Conservation (phyloP, 352 stramenopile species). For the Aphanomyces invadans region DNA sequence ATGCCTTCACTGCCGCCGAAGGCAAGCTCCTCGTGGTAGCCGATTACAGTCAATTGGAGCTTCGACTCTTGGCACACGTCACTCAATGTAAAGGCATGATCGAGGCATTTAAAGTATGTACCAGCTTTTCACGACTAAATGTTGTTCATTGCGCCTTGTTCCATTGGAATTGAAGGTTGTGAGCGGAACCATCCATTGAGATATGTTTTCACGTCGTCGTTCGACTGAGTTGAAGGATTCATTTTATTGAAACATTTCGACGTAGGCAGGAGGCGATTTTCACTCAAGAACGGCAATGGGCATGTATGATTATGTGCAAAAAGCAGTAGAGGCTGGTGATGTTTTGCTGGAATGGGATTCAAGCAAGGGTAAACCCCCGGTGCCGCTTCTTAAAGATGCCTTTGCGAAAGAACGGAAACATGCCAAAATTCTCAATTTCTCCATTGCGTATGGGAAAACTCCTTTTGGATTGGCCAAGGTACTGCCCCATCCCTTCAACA, state of each 20-base stretch:
- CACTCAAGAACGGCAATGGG: slow-evolving; percentile 94
- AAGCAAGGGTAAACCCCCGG: slow-evolving; percentile 80
- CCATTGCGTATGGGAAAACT: slow-evolving; percentile 99
- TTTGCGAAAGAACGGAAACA: slow-evolving; percentile 96
- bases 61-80: slow-evolving; percentile 97
- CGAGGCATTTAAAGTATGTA: slow-evolving; percentile 85
- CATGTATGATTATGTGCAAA: slow-evolving; percentile 98
- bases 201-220: neutral
- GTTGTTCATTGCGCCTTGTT: too few species aligned
- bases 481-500: too few species aligned
- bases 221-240: neutral
- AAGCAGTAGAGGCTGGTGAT: slow-evolving; percentile 93
- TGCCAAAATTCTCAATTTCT: slow-evolving; percentile 99
- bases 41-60: slow-evolving; percentile 99
- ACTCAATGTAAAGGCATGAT: slow-evolving; percentile 99
- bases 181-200: too few species aligned
- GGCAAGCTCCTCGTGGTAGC: slow-evolving; percentile 98
- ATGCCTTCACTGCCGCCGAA: slow-evolving; percentile 86
- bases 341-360: slow-evolving; percentile 97
- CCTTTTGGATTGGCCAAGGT: slow-evolving; percentile 92
- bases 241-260: too few species aligned
- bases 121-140: too few species aligned
- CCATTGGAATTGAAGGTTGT: too few species aligned
- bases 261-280: slow-evolving; percentile 82
- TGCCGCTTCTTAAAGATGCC: slow-evolving; percentile 97